Evolutionary conservation across 1,139 yeast species (phyloP).

Genomic region (Geotrichum europaeum): DNA sequence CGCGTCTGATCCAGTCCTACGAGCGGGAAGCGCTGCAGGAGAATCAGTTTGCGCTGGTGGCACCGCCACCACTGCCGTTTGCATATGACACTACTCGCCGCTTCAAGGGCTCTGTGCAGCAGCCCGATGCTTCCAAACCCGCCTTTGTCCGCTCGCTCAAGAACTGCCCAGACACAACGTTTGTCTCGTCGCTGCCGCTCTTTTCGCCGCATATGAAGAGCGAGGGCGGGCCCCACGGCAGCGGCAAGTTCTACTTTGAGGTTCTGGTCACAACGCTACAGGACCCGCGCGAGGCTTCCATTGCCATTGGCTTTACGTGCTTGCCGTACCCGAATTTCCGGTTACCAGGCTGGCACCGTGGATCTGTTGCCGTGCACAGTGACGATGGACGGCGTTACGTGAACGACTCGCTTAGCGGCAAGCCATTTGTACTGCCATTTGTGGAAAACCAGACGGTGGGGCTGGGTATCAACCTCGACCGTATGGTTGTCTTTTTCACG

Average conservation of each 20-base stretch:
- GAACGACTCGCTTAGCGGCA: slow-evolving; percentile 27
- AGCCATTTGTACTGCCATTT: slow-evolving; percentile 24
- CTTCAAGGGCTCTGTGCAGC: slow-evolving; percentile 24
- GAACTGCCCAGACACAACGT: slow-evolving; percentile 22
- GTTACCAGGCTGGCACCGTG: slow-evolving; percentile 33
- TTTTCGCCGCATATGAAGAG: slow-evolving; percentile 18
- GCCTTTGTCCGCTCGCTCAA: slow-evolving; percentile 20
- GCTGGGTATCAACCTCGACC: slow-evolving; percentile 26
- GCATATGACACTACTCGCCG: slow-evolving; percentile 19
- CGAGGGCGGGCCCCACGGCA: not conserved
- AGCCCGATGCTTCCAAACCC: slow-evolving; percentile 18
- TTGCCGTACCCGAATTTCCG: slow-evolving; percentile 30
- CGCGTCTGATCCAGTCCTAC: slow-evolving; percentile 12
- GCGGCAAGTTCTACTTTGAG: slow-evolving; percentile 26
- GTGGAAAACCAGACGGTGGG: slow-evolving; percentile 27
- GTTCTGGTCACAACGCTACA: slow-evolving; percentile 24
- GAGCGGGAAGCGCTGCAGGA: slow-evolving; percentile 13
- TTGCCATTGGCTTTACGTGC: slow-evolving; percentile 29
- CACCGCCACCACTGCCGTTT: slow-evolving; percentile 20
- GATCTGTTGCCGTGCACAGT: slow-evolving; percentile 30
- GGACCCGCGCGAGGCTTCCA: slow-evolving; percentile 22
- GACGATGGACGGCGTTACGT: slow-evolving; percentile 31
- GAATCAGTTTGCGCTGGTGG: slow-evolving; percentile 18
- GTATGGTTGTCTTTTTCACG: slow-evolving; percentile 22
- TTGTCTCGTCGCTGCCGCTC: slow-evolving; percentile 24